Conservation (phyloP, 2,329 filamentous ascomycete genomes). For the Neurospora crassa region DNA sequence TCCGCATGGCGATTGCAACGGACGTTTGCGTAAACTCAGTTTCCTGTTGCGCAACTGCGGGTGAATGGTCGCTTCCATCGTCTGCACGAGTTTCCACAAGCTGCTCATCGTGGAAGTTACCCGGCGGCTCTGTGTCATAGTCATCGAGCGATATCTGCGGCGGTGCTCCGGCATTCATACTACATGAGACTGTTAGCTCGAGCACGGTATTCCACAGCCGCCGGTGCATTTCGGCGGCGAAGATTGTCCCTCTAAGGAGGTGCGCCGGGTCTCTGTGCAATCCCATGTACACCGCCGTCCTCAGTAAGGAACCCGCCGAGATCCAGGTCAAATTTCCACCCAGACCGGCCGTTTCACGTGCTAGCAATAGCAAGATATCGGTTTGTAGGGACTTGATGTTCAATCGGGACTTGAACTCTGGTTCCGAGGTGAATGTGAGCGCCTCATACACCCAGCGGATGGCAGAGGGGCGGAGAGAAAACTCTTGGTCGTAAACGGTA, state of each 20-base stretch:
- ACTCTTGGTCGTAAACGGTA: slow-evolving; percentile 37
- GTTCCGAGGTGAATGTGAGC: slow-evolving; percentile 43
- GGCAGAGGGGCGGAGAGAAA: slow-evolving; percentile 38
- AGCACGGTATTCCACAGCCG: slow-evolving; percentile 44
- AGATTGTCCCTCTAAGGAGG: slow-evolving; percentile 26
- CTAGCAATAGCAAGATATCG: slow-evolving; percentile 33
- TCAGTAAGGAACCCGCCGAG: slow-evolving; percentile 32
- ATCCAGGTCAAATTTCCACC: slow-evolving; percentile 40
- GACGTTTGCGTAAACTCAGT: slow-evolving; percentile 30
- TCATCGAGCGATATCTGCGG: slow-evolving; percentile 34
- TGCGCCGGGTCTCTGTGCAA: slow-evolving; percentile 37
- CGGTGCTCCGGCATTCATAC: slow-evolving; percentile 35
- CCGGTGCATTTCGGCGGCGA: slow-evolving; percentile 36
- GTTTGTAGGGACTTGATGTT: slow-evolving; percentile 41
- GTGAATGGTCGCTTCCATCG: slow-evolving; percentile 4
- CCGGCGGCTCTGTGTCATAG: slow-evolving; percentile 38
- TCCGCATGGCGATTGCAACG: slow-evolving; percentile 31
- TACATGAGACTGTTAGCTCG: slow-evolving; percentile 36
- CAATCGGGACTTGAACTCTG: slow-evolving; percentile 42
- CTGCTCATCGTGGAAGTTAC: slow-evolving; percentile 42
- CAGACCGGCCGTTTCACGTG: slow-evolving; percentile 27
- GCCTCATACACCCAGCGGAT: slow-evolving; percentile 49
- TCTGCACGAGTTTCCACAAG: slow-evolving; percentile 21
- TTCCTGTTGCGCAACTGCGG: slow-evolving; percentile 23
- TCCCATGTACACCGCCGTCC: slow-evolving; percentile 40